Base-by-base conservation (phyloP, 495 filamentous ascomycete genomes). In the Lindgomyces ingoldianus region DNA sequence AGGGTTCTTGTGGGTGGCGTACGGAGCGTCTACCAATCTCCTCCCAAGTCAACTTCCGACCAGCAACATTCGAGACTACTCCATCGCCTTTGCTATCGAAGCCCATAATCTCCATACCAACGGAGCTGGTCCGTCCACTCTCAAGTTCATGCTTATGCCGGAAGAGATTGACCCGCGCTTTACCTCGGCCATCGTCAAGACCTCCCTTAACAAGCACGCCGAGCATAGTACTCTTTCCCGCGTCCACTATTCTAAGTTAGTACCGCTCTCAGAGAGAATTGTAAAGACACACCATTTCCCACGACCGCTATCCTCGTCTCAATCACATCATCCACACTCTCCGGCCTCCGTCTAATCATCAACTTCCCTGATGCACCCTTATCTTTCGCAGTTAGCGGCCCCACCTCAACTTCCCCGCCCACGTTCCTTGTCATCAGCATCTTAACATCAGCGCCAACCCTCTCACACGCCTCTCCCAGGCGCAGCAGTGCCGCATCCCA, bases 31-130 rank as follows among this genome's bases (percentile, higher is more conserved):
- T 91, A 24, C 95, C 95, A 74, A 98, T 96, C 75, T 98, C 94
- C 72, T 98, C 94, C 94, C 94, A 98, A 21, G 91, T 91, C 25
- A 98, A 78, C 73, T 91, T 93, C 57, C 92, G 82, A 2, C 94
- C 95, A 9, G 92, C 88, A 0, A 89, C 88, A 51, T 85, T 85
- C 25, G 89, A 91, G 26, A 86, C 82, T 49, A 98, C 83, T 41
- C 96, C 87, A 26, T 96, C 89, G 18, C 95, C 94, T 56, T 81
- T 83, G 60, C 88, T 89, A 74, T 98, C 93, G 69, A 97, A 98
- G 11, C 94, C 94, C 91, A 98, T 94, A 50, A 98, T 98, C 75
- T 98, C 94, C 91, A 96, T 90, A 25, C 94, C 94, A 2, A 98
- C 94, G 1, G 95, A 98, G 74, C 89, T 94, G 6, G 94, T 98